These are phyloP conservation scores for Aaosphaeria pasadenensis DNA, from an alignment of 2,329 filamentous ascomycete species.

Conservation along the genomic window DNA sequence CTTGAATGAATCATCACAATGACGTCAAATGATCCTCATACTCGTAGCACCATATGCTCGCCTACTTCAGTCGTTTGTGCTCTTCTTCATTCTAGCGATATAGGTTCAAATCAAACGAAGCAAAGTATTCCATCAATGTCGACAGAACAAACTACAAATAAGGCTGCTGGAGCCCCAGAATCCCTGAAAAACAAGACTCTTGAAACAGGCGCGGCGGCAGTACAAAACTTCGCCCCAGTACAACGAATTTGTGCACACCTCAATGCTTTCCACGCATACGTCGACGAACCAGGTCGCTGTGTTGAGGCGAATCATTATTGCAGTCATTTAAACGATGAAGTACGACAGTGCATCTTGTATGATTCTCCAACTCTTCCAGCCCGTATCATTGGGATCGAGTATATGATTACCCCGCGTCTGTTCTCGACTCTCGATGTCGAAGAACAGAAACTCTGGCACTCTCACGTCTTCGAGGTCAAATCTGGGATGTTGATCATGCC, in stretches of 20 bases:
- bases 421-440: constrained; percentile 63
- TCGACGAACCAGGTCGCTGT: constrained; percentile 61
- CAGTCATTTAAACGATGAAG: constrained; percentile 70
- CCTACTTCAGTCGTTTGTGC: no score
- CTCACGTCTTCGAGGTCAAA: constrained; percentile 71
- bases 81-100: no score
- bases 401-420: constrained; percentile 73
- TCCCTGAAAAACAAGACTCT: constrained; percentile 57
- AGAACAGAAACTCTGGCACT: constrained; percentile 78
- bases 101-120: no score
- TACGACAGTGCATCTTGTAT: constrained; percentile 84
- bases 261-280: constrained; percentile 84
- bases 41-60: no score
- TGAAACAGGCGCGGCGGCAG: constrained; percentile 58
- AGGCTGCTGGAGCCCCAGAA: constrained; percentile 49
- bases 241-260: constrained; percentile 78
- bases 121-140: no score
- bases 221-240: constrained; percentile 68
- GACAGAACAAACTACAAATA: constrained; percentile 26
- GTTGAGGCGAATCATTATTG: constrained; percentile 87
- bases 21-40: no score
- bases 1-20: no score
- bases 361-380: constrained; percentile 66
- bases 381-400: constrained; percentile 78
- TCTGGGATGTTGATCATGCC: constrained; percentile 80